These are phyloP conservation scores for Trichoderma afroharzianum DNA, from an alignment of 2,329 filamentous ascomycete species.

Conservation along the genomic window DNA sequence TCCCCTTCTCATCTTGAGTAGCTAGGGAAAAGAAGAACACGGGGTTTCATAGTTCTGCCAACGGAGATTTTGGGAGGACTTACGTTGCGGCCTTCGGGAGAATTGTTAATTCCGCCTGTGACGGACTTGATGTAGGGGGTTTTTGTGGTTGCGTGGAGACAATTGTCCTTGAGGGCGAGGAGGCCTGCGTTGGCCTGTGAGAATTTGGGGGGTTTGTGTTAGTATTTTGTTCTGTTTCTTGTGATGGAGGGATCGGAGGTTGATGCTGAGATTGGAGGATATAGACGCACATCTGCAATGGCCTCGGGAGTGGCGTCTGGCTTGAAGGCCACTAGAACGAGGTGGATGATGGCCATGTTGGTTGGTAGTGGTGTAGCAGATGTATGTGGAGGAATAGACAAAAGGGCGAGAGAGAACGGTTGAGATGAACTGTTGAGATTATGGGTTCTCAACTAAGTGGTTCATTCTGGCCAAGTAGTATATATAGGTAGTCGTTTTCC, in stretches of 20 bases:
- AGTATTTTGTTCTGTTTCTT: background rate
- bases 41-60: background rate
- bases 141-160: constrained; percentile 57
- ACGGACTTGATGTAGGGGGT: constrained; percentile 57
- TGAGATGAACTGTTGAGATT: background rate
- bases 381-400: background rate
- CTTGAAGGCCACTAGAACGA: background rate
- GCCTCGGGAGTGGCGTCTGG: background rate
- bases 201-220: background rate
- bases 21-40: background rate
- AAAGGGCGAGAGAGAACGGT: background rate
- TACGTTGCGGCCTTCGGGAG: constrained; percentile 58
- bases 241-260: background rate
- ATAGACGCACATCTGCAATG: background rate
- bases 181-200: constrained; percentile 31
- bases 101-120: constrained; percentile 60
- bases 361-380: background rate
- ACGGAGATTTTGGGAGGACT: background rate
- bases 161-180: constrained; percentile 53
- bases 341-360: background rate
- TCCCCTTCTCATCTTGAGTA: background rate
- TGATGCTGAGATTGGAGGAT: background rate
- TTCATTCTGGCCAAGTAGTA: background rate
- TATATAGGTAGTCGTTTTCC: background rate
- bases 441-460: background rate